These are phyloP conservation scores for Cardamine occulta DNA, from an alignment of 345 rosid genomes.

Conservation along the genomic window DNA sequence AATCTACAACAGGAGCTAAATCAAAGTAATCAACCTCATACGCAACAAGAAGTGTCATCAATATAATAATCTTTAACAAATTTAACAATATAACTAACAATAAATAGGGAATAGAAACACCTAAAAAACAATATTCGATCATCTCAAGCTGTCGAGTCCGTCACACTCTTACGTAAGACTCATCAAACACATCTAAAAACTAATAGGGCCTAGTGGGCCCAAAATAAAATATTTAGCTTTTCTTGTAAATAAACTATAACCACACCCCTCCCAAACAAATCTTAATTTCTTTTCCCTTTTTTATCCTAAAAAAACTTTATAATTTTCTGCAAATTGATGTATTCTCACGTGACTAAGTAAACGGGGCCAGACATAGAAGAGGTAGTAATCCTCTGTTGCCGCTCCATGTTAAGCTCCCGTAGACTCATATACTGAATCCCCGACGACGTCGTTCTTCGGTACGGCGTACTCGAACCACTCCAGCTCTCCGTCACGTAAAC, in stretches of 20 bases:
- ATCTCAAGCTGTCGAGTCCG: neutral
- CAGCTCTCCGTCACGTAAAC: conserved; percentile 71
- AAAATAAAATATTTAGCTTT: too few species aligned
- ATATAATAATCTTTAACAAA: too few species aligned
- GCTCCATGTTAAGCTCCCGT: conserved; percentile 75
- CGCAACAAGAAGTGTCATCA: too few species aligned
- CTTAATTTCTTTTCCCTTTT: neutral
- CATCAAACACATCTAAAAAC: neutral
- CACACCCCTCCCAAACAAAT: conserved; percentile 1
- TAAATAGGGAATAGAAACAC: neutral
- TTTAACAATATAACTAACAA: too few species aligned
- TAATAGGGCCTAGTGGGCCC: too few species aligned
- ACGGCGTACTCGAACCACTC: conserved; percentile 68
- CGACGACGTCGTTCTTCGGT: conserved; percentile 49
- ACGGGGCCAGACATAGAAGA: conserved; percentile 56
- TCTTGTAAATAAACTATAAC: neutral
- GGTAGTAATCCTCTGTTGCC: conserved; percentile 56
- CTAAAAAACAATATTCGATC: neutral
- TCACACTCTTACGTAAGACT: neutral
- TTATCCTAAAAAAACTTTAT: neutral
- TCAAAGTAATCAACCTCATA: too few species aligned
- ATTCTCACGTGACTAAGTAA: conserved; percentile 59
- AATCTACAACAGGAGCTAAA: too few species aligned
- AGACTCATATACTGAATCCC: conserved; percentile 72
- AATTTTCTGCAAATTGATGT: conserved; percentile 7